phyloP scores from a whole-genome alignment of 148 eudicot genomes.

The Gaultheria prostrata region DNA sequence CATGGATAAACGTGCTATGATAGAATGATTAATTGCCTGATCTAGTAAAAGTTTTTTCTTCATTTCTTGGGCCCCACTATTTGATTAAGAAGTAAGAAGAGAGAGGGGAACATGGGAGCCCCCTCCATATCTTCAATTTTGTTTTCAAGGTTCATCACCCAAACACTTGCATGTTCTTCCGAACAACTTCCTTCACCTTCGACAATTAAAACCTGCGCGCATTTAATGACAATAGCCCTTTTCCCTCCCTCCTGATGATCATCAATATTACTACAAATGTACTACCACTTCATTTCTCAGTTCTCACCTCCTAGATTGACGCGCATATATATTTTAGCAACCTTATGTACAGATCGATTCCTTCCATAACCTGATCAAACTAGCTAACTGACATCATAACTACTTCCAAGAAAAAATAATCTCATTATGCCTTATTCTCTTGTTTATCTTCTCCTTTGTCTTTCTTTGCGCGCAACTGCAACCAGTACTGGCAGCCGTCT shows the following conservation, averaged over 20 bases:
- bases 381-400: neutral
- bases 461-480: slow-evolving; percentile 36
- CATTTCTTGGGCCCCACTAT: neutral
- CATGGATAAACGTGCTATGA: no score
- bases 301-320: no score
- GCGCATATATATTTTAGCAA: no score
- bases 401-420: neutral
- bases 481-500: slow-evolving; percentile 28
- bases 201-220: slow-evolving; percentile 15
- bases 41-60: no score
- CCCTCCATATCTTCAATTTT: slow-evolving; percentile 17
- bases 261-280: neutral
- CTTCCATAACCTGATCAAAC: no score
- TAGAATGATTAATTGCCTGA: no score
- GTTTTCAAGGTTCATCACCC: slow-evolving; percentile 12
- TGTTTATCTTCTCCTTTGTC: slow-evolving; percentile 22
- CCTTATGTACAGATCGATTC: no score
- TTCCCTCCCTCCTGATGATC: neutral
- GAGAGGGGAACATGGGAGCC: slow-evolving; percentile 26
- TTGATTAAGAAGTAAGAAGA: slow-evolving; percentile 16
- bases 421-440: slow-evolving; percentile 26
- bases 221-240: slow-evolving; percentile 24
- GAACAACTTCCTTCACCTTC: slow-evolving; percentile 19
- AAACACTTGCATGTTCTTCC: slow-evolving; percentile 41
- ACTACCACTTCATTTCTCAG: neutral